Conservation (phyloP, 495 filamentous ascomycete genomes). For the Penicillium nucicola region DNA sequence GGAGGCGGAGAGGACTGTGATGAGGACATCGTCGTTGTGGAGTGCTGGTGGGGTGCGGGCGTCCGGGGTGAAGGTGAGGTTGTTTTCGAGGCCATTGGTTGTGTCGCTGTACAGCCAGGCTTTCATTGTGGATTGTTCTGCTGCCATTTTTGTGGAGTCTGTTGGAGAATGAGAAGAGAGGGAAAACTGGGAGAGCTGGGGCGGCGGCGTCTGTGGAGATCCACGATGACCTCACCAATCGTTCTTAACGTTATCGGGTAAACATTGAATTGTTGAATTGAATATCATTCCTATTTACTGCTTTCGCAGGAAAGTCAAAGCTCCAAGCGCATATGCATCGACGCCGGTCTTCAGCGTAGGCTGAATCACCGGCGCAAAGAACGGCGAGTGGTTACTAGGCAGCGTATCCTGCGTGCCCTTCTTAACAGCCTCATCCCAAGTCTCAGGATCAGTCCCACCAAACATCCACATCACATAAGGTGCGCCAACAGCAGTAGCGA, state of each 20-base stretch:
- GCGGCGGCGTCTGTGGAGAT: background rate
- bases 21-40: constrained; percentile 46
- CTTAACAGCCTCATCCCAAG: constrained; percentile 47
- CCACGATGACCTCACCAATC: background rate
- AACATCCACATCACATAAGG: constrained; percentile 57
- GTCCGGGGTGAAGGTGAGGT: constrained; percentile 46
- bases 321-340: constrained; percentile 54
- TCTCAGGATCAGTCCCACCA: constrained; percentile 46
- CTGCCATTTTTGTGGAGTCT: constrained; percentile 9
- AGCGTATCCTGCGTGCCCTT: constrained; percentile 39
- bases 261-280: background rate
- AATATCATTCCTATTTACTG: constrained; percentile 3
- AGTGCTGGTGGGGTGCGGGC: constrained; percentile 40
- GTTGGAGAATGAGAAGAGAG: background rate
- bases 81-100: constrained; percentile 52
- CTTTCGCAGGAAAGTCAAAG: constrained; percentile 44
- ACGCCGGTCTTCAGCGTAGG: constrained; percentile 55
- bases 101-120: constrained; percentile 59
- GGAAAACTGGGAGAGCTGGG: background rate
- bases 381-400: constrained; percentile 57
- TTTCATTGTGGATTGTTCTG: constrained; percentile 43
- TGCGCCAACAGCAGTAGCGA: constrained; percentile 48
- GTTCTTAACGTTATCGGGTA: no score
- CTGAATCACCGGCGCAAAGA: constrained; percentile 59
- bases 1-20: constrained; percentile 51